Conservation (phyloP, 306 rosid genomes). For the Clitoria ternatea region DNA sequence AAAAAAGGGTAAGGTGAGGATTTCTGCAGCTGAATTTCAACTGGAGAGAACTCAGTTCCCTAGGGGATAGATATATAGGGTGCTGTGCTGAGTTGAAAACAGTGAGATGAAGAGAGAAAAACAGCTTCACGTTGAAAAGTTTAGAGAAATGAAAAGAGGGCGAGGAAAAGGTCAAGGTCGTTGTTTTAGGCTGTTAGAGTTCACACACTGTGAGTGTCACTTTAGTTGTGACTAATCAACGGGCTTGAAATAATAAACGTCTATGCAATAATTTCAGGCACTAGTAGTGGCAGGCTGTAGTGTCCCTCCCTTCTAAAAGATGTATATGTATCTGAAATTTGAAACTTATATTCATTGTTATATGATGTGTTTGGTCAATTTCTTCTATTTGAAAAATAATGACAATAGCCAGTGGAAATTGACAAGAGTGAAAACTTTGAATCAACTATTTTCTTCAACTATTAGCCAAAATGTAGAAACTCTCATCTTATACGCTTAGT, state of each 20-base stretch:
- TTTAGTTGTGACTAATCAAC: background rate
- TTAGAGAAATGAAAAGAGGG: background rate
- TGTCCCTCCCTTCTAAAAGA: background rate
- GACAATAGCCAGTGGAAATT: background rate
- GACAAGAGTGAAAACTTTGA: background rate
- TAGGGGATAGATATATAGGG: background rate
- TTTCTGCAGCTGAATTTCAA: background rate
- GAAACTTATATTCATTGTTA: background rate
- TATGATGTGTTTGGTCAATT: background rate
- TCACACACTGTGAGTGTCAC: background rate
- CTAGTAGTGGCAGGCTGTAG: background rate
- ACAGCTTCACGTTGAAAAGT: background rate
- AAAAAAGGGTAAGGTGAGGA: background rate
- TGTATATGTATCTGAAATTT: background rate
- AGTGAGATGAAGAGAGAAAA: background rate
- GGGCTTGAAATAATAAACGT: background rate
- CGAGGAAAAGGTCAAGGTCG: background rate
- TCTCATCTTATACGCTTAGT: too few species aligned
- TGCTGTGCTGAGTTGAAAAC: background rate
- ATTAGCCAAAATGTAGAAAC: too few species aligned
- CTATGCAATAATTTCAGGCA: background rate
- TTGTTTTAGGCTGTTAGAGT: background rate
- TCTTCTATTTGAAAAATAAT: background rate
- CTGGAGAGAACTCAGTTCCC: background rate
- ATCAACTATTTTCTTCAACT: background rate